Conservation (phyloP, 441 rosid species). For the Daphne laureola region DNA sequence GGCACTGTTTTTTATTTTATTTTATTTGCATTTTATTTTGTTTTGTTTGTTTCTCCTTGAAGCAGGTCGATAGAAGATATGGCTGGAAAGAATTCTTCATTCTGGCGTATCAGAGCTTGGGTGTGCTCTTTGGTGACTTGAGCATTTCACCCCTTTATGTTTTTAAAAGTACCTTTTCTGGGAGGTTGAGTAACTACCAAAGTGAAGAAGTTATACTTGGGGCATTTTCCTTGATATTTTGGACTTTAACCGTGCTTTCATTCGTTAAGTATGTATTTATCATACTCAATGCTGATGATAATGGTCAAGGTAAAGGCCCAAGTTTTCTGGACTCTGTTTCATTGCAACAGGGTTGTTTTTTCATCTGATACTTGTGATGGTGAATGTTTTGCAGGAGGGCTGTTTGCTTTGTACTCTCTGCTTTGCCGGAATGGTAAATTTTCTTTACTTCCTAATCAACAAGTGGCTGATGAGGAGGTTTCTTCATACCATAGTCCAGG, state of each 20-base stretch:
- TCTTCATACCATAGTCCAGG: conserved; percentile 56
- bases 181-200: conserved; percentile 43
- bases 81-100: conserved; percentile 42
- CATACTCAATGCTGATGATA: conserved; percentile 58
- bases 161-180: conserved; percentile 65
- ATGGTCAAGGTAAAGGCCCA: conserved; percentile 68
- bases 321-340: not conserved
- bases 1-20: not conserved
- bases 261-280: conserved; percentile 61
- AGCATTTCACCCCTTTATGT: conserved; percentile 82
- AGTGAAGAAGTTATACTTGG: conserved; percentile 69
- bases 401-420: conserved; percentile 71
- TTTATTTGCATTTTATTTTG: conserved; percentile 4
- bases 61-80: conserved; percentile 51
- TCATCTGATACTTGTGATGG: conserved; percentile 12
- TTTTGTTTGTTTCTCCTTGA: conserved; percentile 15
- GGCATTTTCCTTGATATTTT: conserved; percentile 72
- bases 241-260: conserved; percentile 74
- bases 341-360: not conserved
- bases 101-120: conserved; percentile 82
- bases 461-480: conserved; percentile 86
- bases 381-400: conserved; percentile 54
- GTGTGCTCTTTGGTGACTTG: conserved; percentile 68
- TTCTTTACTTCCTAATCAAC: conserved; percentile 82
- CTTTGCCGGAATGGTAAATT: conserved; percentile 74